Conservation (phyloP, 495 filamentous ascomycete species). For the Hypoxylon crocopeplum region DNA sequence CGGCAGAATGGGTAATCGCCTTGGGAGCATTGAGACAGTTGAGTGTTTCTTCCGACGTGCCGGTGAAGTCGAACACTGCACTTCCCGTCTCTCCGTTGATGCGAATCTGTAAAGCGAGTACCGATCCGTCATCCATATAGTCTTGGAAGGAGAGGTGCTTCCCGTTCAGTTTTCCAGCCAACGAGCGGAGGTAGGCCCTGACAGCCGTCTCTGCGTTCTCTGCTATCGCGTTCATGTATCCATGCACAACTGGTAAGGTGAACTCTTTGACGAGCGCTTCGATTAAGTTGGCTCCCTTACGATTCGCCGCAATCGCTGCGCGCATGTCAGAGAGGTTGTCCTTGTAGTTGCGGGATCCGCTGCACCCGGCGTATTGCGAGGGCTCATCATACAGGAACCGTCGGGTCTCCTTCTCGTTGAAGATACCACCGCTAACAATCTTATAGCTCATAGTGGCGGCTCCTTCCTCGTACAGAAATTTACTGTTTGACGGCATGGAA, state of each 20-base stretch:
- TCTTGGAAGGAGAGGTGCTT: constrained; percentile 45
- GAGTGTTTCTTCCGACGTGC: constrained; percentile 78
- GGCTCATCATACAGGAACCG: constrained; percentile 81
- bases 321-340: constrained; percentile 95
- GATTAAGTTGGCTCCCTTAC: constrained; percentile 90
- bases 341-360: constrained; percentile 81
- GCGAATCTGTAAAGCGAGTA: constrained; percentile 71
- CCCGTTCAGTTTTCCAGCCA: constrained; percentile 69
- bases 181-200: constrained; percentile 70
- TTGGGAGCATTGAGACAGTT: constrained; percentile 83
- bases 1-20: constrained; percentile 82
- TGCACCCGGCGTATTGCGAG: constrained; percentile 80
- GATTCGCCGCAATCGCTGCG: constrained; percentile 91
- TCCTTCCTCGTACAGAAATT: constrained; percentile 90
- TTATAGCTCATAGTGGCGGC: constrained; percentile 90
- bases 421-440: constrained; percentile 82
- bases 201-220: constrained; percentile 81
- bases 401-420: constrained; percentile 85
- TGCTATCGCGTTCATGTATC: constrained; percentile 90
- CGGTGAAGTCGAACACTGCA: constrained; percentile 68
- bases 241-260: constrained; percentile 82
- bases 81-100: constrained; percentile 77
- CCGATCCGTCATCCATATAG: constrained; percentile 81
- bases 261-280: constrained; percentile 82
- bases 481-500: constrained; percentile 91